Conservation (phyloP, 352 stramenopile species). For the Phytopythium vexans region DNA sequence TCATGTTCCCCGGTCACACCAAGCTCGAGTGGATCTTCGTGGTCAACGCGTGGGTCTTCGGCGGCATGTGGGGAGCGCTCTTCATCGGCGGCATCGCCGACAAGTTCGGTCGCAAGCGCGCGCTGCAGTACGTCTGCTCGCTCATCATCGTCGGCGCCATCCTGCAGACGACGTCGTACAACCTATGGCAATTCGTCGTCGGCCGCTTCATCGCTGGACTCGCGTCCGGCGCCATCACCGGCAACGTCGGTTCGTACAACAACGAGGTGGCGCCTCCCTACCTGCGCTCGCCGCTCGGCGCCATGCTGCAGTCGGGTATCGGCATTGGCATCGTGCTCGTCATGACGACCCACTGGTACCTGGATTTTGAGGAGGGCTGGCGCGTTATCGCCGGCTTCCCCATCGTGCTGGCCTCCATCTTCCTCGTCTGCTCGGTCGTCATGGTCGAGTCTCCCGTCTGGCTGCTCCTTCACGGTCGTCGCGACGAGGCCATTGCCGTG, state of each 20-base stretch:
- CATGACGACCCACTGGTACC: constrained; percentile 46
- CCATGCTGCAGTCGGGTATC: constrained; percentile 47
- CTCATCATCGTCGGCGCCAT: constrained; percentile 42
- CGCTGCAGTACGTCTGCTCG: constrained; percentile 31
- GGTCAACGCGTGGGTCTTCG: constrained; percentile 32
- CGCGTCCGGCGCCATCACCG: constrained; percentile 30
- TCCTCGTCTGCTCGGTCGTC: constrained; percentile 36
- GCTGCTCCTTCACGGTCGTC: constrained; percentile 27
- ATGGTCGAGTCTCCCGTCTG: constrained; percentile 52
- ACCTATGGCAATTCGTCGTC: constrained; percentile 30
- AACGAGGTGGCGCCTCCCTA: constrained; percentile 43
- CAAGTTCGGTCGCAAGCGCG: constrained; percentile 32
- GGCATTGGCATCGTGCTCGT: constrained; percentile 42
- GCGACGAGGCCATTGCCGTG: constrained; percentile 17
- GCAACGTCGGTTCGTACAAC: constrained; percentile 25
- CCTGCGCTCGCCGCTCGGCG: constrained; percentile 31
- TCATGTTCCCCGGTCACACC: constrained; percentile 51
- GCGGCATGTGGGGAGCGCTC: constrained; percentile 42
- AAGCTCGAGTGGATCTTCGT: constrained; percentile 20
- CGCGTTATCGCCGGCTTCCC: constrained; percentile 48
- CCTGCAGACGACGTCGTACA: constrained; percentile 20
- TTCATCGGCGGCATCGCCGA: constrained; percentile 29
- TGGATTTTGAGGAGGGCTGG: constrained; percentile 42
- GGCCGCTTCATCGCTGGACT: constrained; percentile 48
- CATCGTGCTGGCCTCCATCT: constrained; percentile 27